Evolutionary conservation across 78 protist genomes (phyloP).

Genomic region (Planoprotostelium fungivorum): DNA sequence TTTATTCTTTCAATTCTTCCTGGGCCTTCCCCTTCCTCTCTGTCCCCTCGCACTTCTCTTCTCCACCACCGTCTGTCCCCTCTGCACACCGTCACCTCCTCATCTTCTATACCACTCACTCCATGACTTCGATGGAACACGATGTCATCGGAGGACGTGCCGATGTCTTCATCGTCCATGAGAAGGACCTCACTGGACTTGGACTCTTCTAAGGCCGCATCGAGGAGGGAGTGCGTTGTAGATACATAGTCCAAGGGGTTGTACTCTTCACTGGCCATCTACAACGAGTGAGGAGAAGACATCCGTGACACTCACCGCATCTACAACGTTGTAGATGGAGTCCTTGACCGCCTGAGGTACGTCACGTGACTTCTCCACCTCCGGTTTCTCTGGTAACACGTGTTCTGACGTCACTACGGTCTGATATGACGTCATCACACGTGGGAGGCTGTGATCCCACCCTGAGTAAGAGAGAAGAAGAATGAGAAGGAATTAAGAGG

Average conservation of each 20-base stretch:
- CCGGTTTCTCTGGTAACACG: neutral
- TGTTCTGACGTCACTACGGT: neutral
- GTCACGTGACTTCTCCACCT: neutral
- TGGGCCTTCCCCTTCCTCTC: no score
- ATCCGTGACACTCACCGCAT: neutral
- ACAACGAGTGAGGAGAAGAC: neutral
- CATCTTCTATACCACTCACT: no score
- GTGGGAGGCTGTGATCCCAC: neutral
- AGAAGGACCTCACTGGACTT: no score
- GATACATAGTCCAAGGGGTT: neutral
- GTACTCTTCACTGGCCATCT: neutral
- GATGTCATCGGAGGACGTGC: no score
- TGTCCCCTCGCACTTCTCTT: no score
- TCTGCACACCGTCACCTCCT: no score
- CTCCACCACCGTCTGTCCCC: no score
- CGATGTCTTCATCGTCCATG: no score
- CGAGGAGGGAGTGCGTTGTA: neutral
- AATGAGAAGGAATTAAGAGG: neutral
- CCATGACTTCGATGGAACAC: no score
- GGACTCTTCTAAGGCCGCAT: no score
- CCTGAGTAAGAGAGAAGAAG: neutral
- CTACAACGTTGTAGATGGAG: no score
- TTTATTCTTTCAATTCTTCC: no score
- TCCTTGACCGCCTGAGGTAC: neutral
- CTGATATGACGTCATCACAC: neutral